Evolutionary conservation across 164 flowering plant genomes (phyloP), one percentile per base, ranked within the genome.

Genomic region (Piper betle): DNA sequence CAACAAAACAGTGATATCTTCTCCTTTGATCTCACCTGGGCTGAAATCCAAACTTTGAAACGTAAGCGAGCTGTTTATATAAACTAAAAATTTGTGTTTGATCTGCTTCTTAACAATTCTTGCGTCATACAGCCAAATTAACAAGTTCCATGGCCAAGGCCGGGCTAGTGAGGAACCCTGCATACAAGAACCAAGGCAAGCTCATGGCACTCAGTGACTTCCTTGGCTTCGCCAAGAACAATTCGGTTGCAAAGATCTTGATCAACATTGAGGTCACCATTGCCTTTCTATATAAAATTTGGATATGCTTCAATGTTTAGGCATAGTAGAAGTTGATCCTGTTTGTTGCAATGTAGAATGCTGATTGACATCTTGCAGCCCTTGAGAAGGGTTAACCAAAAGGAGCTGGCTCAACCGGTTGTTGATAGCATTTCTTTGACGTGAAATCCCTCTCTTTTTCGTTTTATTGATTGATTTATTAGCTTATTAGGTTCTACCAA

Each of bases 21-120:
- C 65, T 80, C 97, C 15, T 87, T 93, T 62, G 92, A 90, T 67
- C 91, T 93, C 58, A 78, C 86, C 3, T 86, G 96, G 96, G 71
- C 57, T 48, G 96, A 93, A 70, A 82, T 93, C 66, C 88, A 81
- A 63, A 73, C 78, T 39, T 61, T 93, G 69, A 77, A 79, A 57
- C 96, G 99, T 91, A 88, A 79, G 62, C 33, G 6, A 58, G 50
- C 50, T 46, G 50, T 2, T 42, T 42, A 46, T 46, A 10, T 10
- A 15, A 12, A 46, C 6, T 42, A 10, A 42, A 42, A 42, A 6
- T 1, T 6, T 42, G 46, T 2, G 46, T 42, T 42, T 42, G 46
- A 42, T 42, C 19, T 18, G 10, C 9, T 40, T 10, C 52, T 25
- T 25, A 48, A 11, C 7, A 19, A 41, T 20, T 43, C 16, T 6